These are phyloP conservation scores for Yamadazyma membranifaciens DNA, from an alignment of 1,139 yeast genomes.

Conservation along the genomic window DNA sequence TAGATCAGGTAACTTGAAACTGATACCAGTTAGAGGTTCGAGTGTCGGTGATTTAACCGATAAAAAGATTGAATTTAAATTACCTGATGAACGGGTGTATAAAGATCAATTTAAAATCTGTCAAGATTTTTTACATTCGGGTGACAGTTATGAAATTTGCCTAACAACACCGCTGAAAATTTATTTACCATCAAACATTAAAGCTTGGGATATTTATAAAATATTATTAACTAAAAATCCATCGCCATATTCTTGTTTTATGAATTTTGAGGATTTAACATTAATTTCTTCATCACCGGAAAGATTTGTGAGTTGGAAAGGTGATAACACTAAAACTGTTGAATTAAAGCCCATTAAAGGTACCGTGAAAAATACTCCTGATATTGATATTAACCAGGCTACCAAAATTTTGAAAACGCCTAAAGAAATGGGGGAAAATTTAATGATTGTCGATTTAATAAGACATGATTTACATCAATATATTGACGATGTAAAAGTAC, in stretches of 20 bases:
- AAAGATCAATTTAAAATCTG: conserved; percentile 57
- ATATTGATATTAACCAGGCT: conserved; percentile 57
- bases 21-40: neutral
- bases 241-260: conserved; percentile 85
- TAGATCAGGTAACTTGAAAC: neutral
- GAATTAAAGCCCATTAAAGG: conserved; percentile 96
- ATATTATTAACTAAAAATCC: conserved; percentile 73
- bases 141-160: conserved; percentile 94
- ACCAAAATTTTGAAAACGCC: conserved; percentile 70
- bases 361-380: conserved; percentile 69
- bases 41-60: conserved; percentile 6
- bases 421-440: conserved; percentile 91
- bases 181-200: conserved; percentile 39
- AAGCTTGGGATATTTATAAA: conserved; percentile 81
- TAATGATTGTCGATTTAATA: conserved; percentile 95
- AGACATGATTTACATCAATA: conserved; percentile 85
- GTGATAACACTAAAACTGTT: conserved; percentile 37
- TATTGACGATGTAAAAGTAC: conserved; percentile 64
- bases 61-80: conserved; percentile 35
- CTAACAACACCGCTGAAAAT: conserved; percentile 77
- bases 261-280: conserved; percentile 69
- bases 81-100: conserved; percentile 60
- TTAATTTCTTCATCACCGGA: conserved; percentile 93
- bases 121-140: conserved; percentile 68
- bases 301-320: conserved; percentile 80